Evolutionary conservation across 176 grass and related monocot genomes (phyloP).

Genomic region (Oryza meridionalis): DNA sequence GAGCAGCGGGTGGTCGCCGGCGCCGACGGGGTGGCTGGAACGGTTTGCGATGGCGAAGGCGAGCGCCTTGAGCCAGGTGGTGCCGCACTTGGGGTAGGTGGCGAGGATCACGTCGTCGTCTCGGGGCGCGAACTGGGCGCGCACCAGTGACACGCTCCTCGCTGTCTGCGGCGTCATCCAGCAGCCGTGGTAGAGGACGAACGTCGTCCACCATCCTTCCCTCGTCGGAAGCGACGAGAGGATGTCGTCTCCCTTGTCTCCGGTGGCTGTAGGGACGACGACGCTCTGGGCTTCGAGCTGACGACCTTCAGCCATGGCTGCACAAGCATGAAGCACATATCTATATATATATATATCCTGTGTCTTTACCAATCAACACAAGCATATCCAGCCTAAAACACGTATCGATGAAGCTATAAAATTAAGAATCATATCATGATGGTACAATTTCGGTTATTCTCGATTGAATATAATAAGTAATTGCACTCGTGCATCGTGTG

Average conservation of each 20-base stretch:
- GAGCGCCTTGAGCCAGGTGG: slow-evolving; percentile 50
- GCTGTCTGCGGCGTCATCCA: background rate
- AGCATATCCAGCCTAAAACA: no score
- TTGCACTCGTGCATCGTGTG: no score
- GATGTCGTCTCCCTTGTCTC: slow-evolving; percentile 3
- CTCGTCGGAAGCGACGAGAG: slow-evolving; percentile 14
- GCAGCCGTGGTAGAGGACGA: slow-evolving; percentile 26
- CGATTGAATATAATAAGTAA: no score
- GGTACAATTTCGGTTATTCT: no score
- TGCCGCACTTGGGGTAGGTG: slow-evolving; percentile 38
- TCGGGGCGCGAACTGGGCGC: slow-evolving; percentile 29
- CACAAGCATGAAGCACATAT: no score
- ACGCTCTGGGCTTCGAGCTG: background rate
- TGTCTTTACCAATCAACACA: no score
- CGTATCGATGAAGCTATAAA: no score
- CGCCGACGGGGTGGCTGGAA: background rate
- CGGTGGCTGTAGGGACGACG: background rate
- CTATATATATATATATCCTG: no score
- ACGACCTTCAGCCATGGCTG: background rate
- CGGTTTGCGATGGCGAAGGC: slow-evolving; percentile 28
- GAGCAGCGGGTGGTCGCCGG: background rate
- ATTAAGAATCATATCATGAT: no score
- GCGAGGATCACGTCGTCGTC: slow-evolving; percentile 38
- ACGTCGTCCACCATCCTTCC: background rate
- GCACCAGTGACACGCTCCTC: slow-evolving; percentile 4